Conservation (phyloP, 176 grass and related monocot genomes). For the Alloteropsis semialata region DNA sequence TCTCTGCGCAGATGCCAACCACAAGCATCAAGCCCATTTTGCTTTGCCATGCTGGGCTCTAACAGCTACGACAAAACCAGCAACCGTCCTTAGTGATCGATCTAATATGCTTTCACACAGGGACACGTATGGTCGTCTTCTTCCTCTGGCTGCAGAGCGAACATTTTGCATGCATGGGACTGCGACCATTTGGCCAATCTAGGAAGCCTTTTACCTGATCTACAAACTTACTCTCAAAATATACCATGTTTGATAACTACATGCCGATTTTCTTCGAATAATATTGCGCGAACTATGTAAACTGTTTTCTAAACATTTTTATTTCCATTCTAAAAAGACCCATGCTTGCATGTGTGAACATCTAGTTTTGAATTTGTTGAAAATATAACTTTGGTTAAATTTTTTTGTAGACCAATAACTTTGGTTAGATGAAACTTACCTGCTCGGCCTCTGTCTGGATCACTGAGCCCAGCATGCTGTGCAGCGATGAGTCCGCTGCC, state of each 20-base stretch:
- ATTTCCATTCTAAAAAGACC: too few relatives aligned
- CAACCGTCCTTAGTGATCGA: background rate
- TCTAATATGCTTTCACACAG: background rate
- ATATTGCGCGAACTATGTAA: too few relatives aligned
- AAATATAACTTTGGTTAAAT: background rate
- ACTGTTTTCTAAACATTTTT: too few relatives aligned
- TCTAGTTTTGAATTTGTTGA: background rate
- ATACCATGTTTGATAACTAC: too few relatives aligned
- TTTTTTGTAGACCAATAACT: too few relatives aligned
- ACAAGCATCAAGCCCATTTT: background rate
- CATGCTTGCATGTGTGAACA: background rate
- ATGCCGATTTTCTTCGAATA: too few relatives aligned
- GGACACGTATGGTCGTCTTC: background rate
- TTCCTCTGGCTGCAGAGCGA: background rate
- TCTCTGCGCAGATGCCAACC: background rate
- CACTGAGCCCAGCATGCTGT: constrained; percentile 45
- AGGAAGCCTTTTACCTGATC: background rate
- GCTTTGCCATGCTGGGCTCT: background rate
- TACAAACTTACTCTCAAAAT: background rate
- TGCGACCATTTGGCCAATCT: constrained; percentile 46
- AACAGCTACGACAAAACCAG: constrained; percentile 31
- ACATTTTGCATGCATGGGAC: constrained; percentile 24
- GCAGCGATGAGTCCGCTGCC: constrained; percentile 24
- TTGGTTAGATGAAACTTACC: constrained; percentile 21
- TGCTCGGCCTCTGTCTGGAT: constrained; percentile 44